phyloP scores from a whole-genome alignment of 371 early-diverging fungal genomes.

The Circinella minor region DNA sequence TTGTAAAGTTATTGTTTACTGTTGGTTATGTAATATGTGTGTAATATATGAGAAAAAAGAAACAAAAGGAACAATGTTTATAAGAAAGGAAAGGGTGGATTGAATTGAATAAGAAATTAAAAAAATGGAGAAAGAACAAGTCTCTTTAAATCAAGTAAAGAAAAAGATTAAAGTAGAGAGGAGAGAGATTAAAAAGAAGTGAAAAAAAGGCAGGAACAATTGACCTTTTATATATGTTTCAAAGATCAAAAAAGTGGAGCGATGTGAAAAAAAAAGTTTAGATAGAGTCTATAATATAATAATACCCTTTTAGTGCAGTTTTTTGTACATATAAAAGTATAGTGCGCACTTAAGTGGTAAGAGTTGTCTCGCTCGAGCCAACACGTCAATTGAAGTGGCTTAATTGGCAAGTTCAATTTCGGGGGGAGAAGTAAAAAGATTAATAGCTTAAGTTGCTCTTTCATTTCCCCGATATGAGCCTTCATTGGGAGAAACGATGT shows the following conservation, averaged over 20 bases:
- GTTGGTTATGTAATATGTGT: neutral
- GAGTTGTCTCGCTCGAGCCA: constrained; percentile 16
- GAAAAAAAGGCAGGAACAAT: neutral
- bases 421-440: constrained; percentile 6
- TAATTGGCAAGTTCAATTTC: neutral
- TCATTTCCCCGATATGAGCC: constrained; percentile 20
- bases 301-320: too few relatives aligned
- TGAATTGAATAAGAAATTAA: neutral
- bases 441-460: neutral
- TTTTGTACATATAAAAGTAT: too few relatives aligned
- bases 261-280: neutral
- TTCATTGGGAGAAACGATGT: constrained; percentile 16
- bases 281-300: neutral
- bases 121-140: too few relatives aligned
- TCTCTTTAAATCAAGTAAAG: neutral
- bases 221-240: neutral
- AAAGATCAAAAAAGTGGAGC: neutral
- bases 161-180: constrained; percentile 4
- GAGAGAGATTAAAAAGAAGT: neutral
- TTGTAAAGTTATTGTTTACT: neutral
- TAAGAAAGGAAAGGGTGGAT: neutral
- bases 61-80: neutral
- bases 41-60: neutral
- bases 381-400: constrained; percentile 9
- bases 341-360: neutral